These are phyloP conservation scores for Casaregolazyma lundiana DNA, from an alignment of 1,139 yeast species.

Conservation along the genomic window DNA sequence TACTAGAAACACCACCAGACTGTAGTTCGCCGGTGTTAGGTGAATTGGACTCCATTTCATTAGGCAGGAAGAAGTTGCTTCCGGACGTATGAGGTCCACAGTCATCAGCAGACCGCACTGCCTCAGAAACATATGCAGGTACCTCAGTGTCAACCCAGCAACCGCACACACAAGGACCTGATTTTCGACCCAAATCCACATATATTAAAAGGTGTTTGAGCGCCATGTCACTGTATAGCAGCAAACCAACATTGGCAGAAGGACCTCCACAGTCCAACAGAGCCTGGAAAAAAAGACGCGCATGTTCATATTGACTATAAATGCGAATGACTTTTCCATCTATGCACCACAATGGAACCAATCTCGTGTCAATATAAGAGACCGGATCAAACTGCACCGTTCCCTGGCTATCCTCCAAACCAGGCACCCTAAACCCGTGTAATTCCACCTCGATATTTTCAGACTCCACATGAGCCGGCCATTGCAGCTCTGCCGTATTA, in stretches of 20 bases:
- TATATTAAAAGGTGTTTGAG: neutral
- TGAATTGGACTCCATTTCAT: neutral
- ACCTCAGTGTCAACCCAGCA: neutral
- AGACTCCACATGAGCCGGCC: neutral
- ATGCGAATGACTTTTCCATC: slow-evolving; percentile 24
- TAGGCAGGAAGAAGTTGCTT: slow-evolving; percentile 1
- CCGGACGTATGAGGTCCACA: neutral
- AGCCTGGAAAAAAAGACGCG: slow-evolving; percentile 22
- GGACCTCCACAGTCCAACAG: slow-evolving; percentile 7
- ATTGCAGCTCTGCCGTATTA: neutral
- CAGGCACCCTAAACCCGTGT: slow-evolving; percentile 3
- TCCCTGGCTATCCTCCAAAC: neutral
- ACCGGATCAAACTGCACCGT: neutral
- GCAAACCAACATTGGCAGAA: slow-evolving; percentile 1
- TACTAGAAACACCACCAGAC: no score
- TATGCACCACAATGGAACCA: slow-evolving; percentile 26
- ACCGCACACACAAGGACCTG: slow-evolving; percentile 3
- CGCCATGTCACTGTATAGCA: neutral
- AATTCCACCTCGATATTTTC: slow-evolving; percentile 7
- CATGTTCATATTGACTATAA: slow-evolving; percentile 16
- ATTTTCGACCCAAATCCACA: neutral
- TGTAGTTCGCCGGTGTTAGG: no score
- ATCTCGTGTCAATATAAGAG: slow-evolving; percentile 16
- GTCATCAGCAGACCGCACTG: neutral
- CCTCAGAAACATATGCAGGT: neutral